Evolutionary conservation across 768 basidiomycete species (phyloP), one percentile per base, ranked within the genome.

Genomic region (Phlebiopsis flavidoalba): DNA sequence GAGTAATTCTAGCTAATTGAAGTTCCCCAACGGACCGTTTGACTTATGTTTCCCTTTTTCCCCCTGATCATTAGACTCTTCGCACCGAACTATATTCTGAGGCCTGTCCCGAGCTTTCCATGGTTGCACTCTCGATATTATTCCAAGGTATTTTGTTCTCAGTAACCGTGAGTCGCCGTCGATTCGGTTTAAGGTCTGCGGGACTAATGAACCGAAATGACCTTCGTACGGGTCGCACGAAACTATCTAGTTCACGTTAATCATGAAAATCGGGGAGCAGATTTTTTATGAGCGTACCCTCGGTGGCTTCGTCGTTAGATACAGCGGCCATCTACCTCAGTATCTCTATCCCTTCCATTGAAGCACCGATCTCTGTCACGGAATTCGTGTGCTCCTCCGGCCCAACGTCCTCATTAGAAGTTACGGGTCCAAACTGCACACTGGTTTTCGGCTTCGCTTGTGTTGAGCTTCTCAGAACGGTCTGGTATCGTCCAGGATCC

Each of bases 131-230:
- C 79, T 77, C 0, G 75, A 75, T 17, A 73, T 75, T 17, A n/a
- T 70, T 78, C 92, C 91, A 95, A 21, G 78, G 70, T 5, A n/a
- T n/a, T n/a, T 76, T 72, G 49, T 78, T 71, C 53, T 89, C 86
- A 0, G 82, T 85, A 5, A 81, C 74, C 11, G 73, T 67, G 58
- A n/a, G n/a, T n/a, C 86, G 79, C 15, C 78, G 79, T 33, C n/a
- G 69, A 66, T 40, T 80, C 81, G 0, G 83, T 77, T n/a, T n/a
- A 21, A 90, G 71, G 22, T 76, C 67, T n/a, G 73, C 59, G 3
- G 91, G 81, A 5, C 77, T 75, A 14, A n/a, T n/a, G 79, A 67
- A 10, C 91, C 91, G 70, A 92, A 95, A 68, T 95, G 93, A 10
- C 71, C 73, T 66, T 93, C 89, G 67, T 93, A 91, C 53, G 77